These are phyloP conservation scores for Cordyceps sp. DNA, from an alignment of 2,329 filamentous ascomycete genomes.

Conservation along the genomic window DNA sequence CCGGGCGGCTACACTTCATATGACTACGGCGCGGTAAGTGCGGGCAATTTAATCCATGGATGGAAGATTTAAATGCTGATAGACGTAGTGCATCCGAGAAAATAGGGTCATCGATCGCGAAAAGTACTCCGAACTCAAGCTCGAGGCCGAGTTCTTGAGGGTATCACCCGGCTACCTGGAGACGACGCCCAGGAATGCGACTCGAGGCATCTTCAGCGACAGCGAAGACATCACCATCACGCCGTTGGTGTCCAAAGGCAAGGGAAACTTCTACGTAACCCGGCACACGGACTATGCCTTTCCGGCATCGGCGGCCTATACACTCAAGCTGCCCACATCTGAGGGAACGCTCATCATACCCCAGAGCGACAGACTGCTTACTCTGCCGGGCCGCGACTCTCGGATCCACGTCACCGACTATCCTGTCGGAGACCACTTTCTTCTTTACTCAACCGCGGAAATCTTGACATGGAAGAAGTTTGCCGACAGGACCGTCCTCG, in stretches of 20 bases:
- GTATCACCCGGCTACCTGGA: conserved; percentile 55
- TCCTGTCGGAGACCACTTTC: conserved; percentile 35
- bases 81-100: conserved; percentile 39
- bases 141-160: conserved; percentile 58
- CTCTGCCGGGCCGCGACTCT: conserved; percentile 45
- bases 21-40: conserved; percentile 29
- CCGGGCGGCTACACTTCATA: conserved; percentile 45
- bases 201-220: conserved; percentile 33
- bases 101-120: conserved; percentile 51
- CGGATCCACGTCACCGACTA: conserved; percentile 55
- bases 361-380: conserved; percentile 37
- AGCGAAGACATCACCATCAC: conserved; percentile 40
- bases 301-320: conserved; percentile 40
- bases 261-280: conserved; percentile 46
- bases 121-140: conserved; percentile 67
- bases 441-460: conserved; percentile 55
- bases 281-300: conserved; percentile 51
- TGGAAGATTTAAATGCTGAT: background rate
- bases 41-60: background rate
- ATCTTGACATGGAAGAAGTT: conserved; percentile 55
- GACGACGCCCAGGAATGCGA: conserved; percentile 32
- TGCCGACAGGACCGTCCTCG: conserved; percentile 36
- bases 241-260: conserved; percentile 36
- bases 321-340: conserved; percentile 43
- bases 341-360: conserved; percentile 39